A percentile compares a stretch with the other conserved stretches of the same genome.
These are phyloP conservation scores for Diaporthe sp. DNA, from an alignment of 2,329 filamentous ascomycete species.

Conservation along the genomic window DNA sequence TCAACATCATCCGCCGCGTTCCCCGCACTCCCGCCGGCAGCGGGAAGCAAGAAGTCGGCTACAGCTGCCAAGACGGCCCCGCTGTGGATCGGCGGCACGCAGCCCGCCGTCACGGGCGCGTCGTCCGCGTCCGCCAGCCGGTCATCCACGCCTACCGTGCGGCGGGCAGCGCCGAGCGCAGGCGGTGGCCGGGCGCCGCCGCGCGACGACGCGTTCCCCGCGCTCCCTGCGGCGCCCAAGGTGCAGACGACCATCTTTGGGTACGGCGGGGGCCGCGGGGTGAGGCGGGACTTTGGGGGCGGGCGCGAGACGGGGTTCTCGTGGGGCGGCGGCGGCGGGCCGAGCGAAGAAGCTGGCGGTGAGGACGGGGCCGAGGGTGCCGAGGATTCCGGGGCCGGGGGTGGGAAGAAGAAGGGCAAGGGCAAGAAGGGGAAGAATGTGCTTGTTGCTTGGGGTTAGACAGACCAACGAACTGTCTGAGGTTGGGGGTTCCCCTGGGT, in stretches of 20 bases:
- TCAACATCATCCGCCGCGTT: slow-evolving; percentile 55
- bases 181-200: slow-evolving; percentile 39
- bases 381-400: slow-evolving; percentile 47
- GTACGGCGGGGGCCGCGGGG: slow-evolving; percentile 66
- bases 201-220: slow-evolving; percentile 80
- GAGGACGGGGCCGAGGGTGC: slow-evolving; percentile 45
- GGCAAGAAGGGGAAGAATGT: slow-evolving; percentile 75
- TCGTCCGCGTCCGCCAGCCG: slow-evolving; percentile 14
- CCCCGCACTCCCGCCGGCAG: slow-evolving; percentile 57
- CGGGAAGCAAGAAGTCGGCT: slow-evolving; percentile 22
- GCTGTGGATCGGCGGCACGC: slow-evolving; percentile 45
- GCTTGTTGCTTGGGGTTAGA: slow-evolving; percentile 71
- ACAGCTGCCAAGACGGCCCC: slow-evolving; percentile 12
- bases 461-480: no score
- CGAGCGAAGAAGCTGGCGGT: slow-evolving; percentile 42
- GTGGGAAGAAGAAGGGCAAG: slow-evolving; percentile 67
- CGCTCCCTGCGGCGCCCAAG: slow-evolving; percentile 83
- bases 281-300: slow-evolving; percentile 66
- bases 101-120: background rate
- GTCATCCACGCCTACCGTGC: slow-evolving; percentile 16
- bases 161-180: slow-evolving; percentile 31
- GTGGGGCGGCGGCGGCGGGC: slow-evolving; percentile 59
- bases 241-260: slow-evolving; percentile 73
- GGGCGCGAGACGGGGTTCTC: slow-evolving; percentile 65
- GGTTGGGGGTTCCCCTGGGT: background rate